These are phyloP conservation scores for Elaeis guineensis DNA, from an alignment of 176 grass and related monocot species.

Conservation along the genomic window DNA sequence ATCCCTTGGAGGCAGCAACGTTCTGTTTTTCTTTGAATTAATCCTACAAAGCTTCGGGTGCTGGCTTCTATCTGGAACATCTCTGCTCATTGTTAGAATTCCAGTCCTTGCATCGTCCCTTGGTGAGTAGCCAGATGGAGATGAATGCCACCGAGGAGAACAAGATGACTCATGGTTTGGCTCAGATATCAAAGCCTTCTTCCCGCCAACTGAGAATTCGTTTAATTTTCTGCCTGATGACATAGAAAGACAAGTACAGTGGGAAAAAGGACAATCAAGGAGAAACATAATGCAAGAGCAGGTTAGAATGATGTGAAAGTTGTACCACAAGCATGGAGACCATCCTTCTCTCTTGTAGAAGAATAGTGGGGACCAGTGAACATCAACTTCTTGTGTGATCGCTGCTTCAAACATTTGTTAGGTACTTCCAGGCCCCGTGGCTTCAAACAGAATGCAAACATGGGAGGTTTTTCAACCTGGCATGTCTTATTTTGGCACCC, in stretches of 20 bases:
- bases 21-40: too few species aligned
- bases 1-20: too few species aligned
- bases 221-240: conserved; percentile 20
- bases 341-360: conserved; percentile 48
- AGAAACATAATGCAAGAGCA: too few species aligned
- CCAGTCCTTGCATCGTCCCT: too few species aligned
- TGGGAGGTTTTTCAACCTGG: conserved; percentile 47
- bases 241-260: background rate
- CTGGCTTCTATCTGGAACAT: too few species aligned
- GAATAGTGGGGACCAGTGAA: conserved; percentile 44
- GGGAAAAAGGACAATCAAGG: background rate
- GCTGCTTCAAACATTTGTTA: conserved; percentile 59
- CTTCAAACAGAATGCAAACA: conserved; percentile 95
- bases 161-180: too few species aligned
- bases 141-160: background rate
- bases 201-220: conserved; percentile 2
- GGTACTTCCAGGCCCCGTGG: conserved; percentile 65
- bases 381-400: conserved; percentile 79
- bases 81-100: too few species aligned
- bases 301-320: background rate
- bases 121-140: too few species aligned
- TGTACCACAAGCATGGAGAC: conserved; percentile 47
- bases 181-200: background rate
- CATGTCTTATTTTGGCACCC: conserved; percentile 39
- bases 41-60: too few species aligned